phyloP scores from a whole-genome alignment of 805 yeast species.

The Tanozyma kutaoensis region DNA sequence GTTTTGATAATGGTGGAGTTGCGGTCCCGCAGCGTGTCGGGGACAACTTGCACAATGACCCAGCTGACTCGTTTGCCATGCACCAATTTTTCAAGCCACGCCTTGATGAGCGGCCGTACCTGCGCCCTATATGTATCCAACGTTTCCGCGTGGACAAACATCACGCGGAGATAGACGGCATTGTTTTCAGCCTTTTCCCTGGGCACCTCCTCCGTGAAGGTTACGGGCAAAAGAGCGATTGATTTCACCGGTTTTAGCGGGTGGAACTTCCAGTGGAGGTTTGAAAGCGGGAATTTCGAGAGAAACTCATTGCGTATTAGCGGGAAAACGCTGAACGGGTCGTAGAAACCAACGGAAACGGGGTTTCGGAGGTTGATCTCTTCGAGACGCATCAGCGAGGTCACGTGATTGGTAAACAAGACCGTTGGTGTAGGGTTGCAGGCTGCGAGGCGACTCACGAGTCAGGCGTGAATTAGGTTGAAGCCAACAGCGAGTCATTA shows the following conservation, averaged over 20 bases:
- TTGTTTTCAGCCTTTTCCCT: conserved; percentile 5
- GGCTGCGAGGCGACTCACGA: too few species aligned
- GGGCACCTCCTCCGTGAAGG: conserved; percentile 47
- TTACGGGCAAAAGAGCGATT: conserved; percentile 43
- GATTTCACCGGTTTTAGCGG: conserved; percentile 45
- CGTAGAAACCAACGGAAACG: conserved; percentile 47
- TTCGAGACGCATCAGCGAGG: not conserved
- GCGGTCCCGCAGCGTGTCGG: conserved; percentile 20
- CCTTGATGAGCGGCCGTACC: conserved; percentile 69
- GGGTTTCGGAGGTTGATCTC: conserved; percentile 1
- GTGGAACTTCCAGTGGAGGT: conserved; percentile 54
- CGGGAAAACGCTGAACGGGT: conserved; percentile 54
- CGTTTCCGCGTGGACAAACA: conserved; percentile 54
- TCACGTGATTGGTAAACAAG: too few species aligned
- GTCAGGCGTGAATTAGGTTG: too few species aligned
- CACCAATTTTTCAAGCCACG: conserved; percentile 50
- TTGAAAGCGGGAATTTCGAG: conserved; percentile 40
- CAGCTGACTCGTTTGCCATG: conserved; percentile 38
- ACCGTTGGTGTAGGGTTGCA: too few species aligned
- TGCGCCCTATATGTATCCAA: conserved; percentile 67
- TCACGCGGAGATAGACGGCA: conserved; percentile 47
- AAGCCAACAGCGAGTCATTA: too few species aligned
- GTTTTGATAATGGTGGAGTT: conserved; percentile 27
- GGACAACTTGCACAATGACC: conserved; percentile 43
- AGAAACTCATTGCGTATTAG: conserved; percentile 29